Conservation (phyloP, 805 yeast genomes). For the Monosporozyma aerobia region DNA sequence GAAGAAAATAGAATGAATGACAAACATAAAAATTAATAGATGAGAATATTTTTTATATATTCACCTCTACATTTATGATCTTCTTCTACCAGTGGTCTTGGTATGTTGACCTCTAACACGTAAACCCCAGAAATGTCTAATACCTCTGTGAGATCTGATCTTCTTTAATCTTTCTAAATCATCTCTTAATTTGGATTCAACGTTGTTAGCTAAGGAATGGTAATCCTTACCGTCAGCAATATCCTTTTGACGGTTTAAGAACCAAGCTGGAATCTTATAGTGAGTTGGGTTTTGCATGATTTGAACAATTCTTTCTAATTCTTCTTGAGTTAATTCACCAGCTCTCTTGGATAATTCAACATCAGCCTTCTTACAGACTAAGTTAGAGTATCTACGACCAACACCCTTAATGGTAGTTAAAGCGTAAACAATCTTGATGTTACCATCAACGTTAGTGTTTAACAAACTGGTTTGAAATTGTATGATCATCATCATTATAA, state of each 20-base stretch:
- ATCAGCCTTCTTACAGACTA: constrained; percentile 99
- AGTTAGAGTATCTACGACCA: constrained; percentile 99
- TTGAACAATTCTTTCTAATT: constrained; percentile 98
- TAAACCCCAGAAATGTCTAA: constrained; percentile 99
- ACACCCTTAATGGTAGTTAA: constrained; percentile 99
- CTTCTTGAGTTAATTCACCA: constrained; percentile 99
- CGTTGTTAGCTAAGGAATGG: constrained; percentile 97
- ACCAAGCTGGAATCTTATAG: constrained; percentile 99
- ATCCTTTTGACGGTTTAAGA: constrained; percentile 99
- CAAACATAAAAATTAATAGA: too few relatives aligned
- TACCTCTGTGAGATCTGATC: constrained; percentile 99
- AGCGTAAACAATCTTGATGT: constrained; percentile 99
- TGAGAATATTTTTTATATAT: background rate
- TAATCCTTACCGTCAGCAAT: constrained; percentile 97
- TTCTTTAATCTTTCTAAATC: constrained; percentile 99
- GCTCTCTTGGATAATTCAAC: constrained; percentile 97
- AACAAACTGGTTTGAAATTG: constrained; percentile 59
- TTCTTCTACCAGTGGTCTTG: constrained; percentile 99
- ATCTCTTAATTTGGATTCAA: constrained; percentile 99
- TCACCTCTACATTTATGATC: constrained; percentile 21
- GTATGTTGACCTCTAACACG: constrained; percentile 99
- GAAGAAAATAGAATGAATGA: background rate
- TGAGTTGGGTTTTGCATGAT: constrained; percentile 99
- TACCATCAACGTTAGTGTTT: constrained; percentile 99
- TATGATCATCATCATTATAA: too few relatives aligned